Conservation (phyloP, 1,139 yeast species). For the Candida tropicalis region DNA sequence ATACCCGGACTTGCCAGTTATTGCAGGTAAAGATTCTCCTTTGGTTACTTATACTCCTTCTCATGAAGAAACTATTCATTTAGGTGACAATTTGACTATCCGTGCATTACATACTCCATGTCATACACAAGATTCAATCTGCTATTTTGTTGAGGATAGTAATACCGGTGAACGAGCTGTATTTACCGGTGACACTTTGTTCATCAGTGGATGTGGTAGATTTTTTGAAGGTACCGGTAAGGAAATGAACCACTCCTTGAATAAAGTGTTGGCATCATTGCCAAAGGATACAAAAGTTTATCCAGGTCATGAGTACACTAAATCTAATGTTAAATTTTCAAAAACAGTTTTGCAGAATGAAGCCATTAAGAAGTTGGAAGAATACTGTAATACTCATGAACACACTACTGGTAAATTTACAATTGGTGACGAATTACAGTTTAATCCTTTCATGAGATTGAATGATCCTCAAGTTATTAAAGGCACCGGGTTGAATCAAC, state of each 20-base stretch:
- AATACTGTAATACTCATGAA: constrained; percentile 57
- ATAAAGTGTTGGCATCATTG: constrained; percentile 54
- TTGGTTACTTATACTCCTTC: constrained; percentile 68
- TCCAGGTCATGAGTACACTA: constrained; percentile 97
- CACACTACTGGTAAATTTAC: constrained; percentile 84
- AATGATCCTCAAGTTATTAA: constrained; percentile 56
- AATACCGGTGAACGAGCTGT: constrained; percentile 68
- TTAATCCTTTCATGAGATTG: constrained; percentile 89
- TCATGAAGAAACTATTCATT: constrained; percentile 58
- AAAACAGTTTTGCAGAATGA: constrained; percentile 57
- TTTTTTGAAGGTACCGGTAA: constrained; percentile 89
- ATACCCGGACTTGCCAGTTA: constrained; percentile 64
- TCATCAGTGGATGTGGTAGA: constrained; percentile 94
- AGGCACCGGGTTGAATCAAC: constrained; percentile 38
- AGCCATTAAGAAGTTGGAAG: constrained; percentile 57
- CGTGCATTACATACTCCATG: constrained; percentile 95
- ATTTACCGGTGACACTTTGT: constrained; percentile 94
- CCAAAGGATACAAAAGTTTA: constrained; percentile 75
- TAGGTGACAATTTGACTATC: constrained; percentile 67
- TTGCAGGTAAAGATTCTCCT: constrained; percentile 85
- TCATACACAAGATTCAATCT: constrained; percentile 94
- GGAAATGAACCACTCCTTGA: constrained; percentile 78
- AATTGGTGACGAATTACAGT: constrained; percentile 75
- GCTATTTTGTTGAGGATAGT: constrained; percentile 73
- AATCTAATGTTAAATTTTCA: constrained; percentile 77